Evolutionary conservation across 73 alveolate species (phyloP).

Genomic region (Paramecium octaurelia): DNA sequence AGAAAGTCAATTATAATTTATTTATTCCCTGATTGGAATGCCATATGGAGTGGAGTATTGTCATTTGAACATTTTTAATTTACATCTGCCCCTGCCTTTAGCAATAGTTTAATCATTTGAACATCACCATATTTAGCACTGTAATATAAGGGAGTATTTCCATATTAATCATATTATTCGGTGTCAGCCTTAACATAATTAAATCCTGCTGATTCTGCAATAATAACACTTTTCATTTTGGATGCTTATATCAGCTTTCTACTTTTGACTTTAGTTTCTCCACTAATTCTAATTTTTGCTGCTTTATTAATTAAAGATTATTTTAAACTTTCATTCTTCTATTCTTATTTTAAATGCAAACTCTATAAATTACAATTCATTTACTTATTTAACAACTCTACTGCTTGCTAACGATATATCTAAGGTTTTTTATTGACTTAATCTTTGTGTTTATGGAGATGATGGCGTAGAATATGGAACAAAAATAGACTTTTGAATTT

Average conservation of each 20-base stretch:
- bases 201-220: constrained; percentile 38
- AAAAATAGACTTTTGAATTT: background rate
- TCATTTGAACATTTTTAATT: constrained; percentile 53
- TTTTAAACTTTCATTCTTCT: background rate
- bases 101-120: background rate
- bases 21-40: constrained; percentile 37
- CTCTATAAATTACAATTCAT: background rate
- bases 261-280: constrained; percentile 7
- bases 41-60: constrained; percentile 65
- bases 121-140: constrained; percentile 58
- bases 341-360: background rate
- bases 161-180: constrained; percentile 11
- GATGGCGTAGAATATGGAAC: background rate
- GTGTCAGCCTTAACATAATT: constrained; percentile 23
- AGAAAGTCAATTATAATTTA: constrained; percentile 42
- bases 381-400: background rate
- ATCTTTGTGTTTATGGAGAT: background rate
- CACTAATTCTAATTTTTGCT: background rate
- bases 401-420: background rate
- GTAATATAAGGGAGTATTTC: constrained; percentile 53
- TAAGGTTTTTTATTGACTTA: background rate
- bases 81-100: constrained; percentile 59
- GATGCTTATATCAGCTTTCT: constrained; percentile 50
- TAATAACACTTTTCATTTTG: constrained; percentile 34
- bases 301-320: background rate